Percentiles rank a stretch among this genome's conserved stretches.
These are phyloP conservation scores for Trichoderma brevicompactum DNA, from an alignment of 2,329 filamentous ascomycete species.

Conservation along the genomic window DNA sequence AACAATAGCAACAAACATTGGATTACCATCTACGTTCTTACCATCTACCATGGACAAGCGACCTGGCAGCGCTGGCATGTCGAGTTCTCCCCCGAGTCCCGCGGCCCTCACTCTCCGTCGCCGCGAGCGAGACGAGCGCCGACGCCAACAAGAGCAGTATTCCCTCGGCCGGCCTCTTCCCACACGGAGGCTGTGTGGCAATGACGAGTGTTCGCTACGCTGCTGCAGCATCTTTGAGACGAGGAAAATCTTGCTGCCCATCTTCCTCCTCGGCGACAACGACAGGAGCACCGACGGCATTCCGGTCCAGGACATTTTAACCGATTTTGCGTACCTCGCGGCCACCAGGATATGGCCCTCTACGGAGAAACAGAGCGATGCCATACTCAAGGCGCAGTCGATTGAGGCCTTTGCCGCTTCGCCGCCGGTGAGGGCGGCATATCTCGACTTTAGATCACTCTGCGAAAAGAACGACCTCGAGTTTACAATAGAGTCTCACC, in stretches of 20 bases:
- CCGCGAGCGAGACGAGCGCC: slow-evolving; percentile 24
- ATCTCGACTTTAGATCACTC: slow-evolving; percentile 31
- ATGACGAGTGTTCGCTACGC: slow-evolving; percentile 30
- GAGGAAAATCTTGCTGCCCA: neutral
- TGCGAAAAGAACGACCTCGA: slow-evolving; percentile 5
- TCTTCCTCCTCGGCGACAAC: slow-evolving; percentile 21
- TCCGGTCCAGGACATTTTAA: slow-evolving; percentile 30
- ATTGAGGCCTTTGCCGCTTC: slow-evolving; percentile 36
- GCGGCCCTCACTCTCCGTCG: slow-evolving; percentile 29
- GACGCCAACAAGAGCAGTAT: slow-evolving; percentile 31
- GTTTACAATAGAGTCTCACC: slow-evolving; percentile 3
- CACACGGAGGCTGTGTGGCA: slow-evolving; percentile 31
- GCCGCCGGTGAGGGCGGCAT: slow-evolving; percentile 36
- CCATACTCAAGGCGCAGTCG: slow-evolving; percentile 29
- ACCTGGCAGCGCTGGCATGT: too few relatives aligned
- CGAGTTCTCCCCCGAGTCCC: slow-evolving; percentile 1
- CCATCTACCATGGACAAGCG: too few relatives aligned
- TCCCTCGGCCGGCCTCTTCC: slow-evolving; percentile 33
- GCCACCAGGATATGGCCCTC: slow-evolving; percentile 21
- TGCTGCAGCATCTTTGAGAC: slow-evolving; percentile 20
- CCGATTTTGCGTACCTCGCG: slow-evolving; percentile 33
- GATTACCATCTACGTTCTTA: too few relatives aligned
- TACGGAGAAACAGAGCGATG: slow-evolving; percentile 4
- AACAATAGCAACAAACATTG: too few relatives aligned
- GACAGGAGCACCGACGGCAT: slow-evolving; percentile 25